A percentile compares a stretch with the other conserved stretches of the same genome.
phyloP scores from a whole-genome alignment of 768 basidiomycete species.

The Peribolospora baueri region DNA sequence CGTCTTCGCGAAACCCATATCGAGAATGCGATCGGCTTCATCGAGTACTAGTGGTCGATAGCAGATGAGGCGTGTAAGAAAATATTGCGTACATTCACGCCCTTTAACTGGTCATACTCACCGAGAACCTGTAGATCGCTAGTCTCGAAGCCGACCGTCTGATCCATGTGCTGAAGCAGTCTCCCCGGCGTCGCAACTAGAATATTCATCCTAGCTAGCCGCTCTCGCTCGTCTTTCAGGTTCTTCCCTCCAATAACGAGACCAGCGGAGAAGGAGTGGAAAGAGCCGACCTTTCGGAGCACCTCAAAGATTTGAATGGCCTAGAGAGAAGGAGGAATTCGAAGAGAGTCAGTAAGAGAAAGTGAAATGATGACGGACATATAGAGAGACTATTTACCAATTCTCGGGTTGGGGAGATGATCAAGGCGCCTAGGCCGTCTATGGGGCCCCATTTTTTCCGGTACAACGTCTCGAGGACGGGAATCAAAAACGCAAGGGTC shows the following conservation, averaged over 20 bases:
- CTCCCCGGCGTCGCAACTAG: conserved; percentile 93
- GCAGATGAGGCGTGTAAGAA: neutral
- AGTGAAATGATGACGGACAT: neutral
- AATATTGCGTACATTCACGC: neutral
- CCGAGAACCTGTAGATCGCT: conserved; percentile 77
- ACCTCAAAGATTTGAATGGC: conserved; percentile 98
- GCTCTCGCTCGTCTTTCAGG: conserved; percentile 69
- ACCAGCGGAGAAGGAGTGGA: conserved; percentile 79
- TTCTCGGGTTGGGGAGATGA: conserved; percentile 85
- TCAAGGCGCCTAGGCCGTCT: conserved; percentile 59
- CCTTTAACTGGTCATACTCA: conserved; percentile 20
- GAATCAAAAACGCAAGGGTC: conserved; percentile 47
- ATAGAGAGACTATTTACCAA: conserved; percentile 30
- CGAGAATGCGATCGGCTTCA: conserved; percentile 86
- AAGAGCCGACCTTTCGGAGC: conserved; percentile 69
- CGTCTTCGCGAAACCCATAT: conserved; percentile 82
- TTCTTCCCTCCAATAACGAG: conserved; percentile 91
- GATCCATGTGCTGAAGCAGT: conserved; percentile 90
- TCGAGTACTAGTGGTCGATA: conserved; percentile 44
- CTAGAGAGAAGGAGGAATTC: conserved; percentile 20
- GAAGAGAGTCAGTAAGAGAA: neutral
- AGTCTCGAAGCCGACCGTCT: conserved; percentile 80
- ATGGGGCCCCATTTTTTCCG: conserved; percentile 44
- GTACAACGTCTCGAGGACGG: conserved; percentile 39
- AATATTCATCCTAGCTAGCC: conserved; percentile 84